Conservation (phyloP, 2,329 filamentous ascomycete genomes). For the Claviceps maximensis region DNA sequence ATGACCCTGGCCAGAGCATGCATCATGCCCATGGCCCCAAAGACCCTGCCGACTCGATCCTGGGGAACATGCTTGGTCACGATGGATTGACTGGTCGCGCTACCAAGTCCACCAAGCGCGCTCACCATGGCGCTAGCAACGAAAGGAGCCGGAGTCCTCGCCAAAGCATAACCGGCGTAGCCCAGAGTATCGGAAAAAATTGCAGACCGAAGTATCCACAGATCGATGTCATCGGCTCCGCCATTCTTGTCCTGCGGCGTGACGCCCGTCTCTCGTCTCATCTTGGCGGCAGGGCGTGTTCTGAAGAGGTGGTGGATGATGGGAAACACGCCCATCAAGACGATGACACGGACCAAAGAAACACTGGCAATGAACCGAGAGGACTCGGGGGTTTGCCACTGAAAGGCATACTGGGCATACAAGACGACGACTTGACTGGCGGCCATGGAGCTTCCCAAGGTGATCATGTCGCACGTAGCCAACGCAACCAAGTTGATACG, state of each 20-base stretch:
- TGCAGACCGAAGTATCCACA: slow-evolving; percentile 61
- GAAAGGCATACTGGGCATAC: slow-evolving; percentile 69
- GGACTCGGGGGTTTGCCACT: slow-evolving; percentile 70
- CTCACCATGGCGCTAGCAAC: slow-evolving; percentile 59
- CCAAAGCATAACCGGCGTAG: slow-evolving; percentile 59
- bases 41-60: slow-evolving; percentile 70
- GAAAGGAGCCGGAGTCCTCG: slow-evolving; percentile 50
- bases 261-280: slow-evolving; percentile 23
- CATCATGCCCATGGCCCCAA: slow-evolving; percentile 75
- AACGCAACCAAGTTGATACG: slow-evolving; percentile 74
- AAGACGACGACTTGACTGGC: slow-evolving; percentile 69
- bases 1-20: slow-evolving; percentile 72
- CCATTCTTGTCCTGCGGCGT: slow-evolving; percentile 34
- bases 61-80: slow-evolving; percentile 84
- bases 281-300: slow-evolving; percentile 32
- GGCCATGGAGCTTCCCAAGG: slow-evolving; percentile 73
- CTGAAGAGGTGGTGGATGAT: slow-evolving; percentile 65
- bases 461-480: slow-evolving; percentile 65
- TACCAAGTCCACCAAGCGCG: slow-evolving; percentile 69
- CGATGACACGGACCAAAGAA: slow-evolving; percentile 62
- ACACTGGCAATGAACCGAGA: slow-evolving; percentile 70
- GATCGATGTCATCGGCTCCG: slow-evolving; percentile 67
- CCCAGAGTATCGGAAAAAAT: slow-evolving; percentile 67
- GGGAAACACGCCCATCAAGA: slow-evolving; percentile 64
- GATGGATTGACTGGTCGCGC: slow-evolving; percentile 69